Conservation (phyloP, 768 basidiomycete genomes). For the Exsudoporus frostii region DNA sequence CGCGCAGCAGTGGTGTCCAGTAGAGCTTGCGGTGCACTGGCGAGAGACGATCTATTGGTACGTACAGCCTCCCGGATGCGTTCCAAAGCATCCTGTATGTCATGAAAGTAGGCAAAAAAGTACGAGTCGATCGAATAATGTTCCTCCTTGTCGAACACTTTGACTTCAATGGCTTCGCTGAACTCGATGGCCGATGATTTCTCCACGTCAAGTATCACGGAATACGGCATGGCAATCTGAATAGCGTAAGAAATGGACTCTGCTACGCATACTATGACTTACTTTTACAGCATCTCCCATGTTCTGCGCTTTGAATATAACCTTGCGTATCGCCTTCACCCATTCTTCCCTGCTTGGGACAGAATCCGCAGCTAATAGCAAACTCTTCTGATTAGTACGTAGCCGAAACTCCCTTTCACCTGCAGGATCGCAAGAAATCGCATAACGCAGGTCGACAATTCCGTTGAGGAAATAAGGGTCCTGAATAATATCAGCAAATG, state of each 20-base stretch:
- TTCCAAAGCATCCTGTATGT: slow-evolving; percentile 71
- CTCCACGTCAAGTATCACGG: slow-evolving; percentile 84
- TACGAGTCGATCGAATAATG: slow-evolving; percentile 80
- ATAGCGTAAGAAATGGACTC: slow-evolving; percentile 5
- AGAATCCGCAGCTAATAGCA: slow-evolving; percentile 74
- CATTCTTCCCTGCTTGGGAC: slow-evolving; percentile 86
- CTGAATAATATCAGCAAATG: slow-evolving; percentile 37
- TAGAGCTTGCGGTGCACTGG: slow-evolving; percentile 31
- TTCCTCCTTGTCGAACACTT: slow-evolving; percentile 79
- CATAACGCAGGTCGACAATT: slow-evolving; percentile 92
- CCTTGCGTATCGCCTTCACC: slow-evolving; percentile 92
- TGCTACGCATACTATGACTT: slow-evolving; percentile 4
- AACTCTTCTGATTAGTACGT: slow-evolving; percentile 75
- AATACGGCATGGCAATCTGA: slow-evolving; percentile 92
- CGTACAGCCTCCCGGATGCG: slow-evolving; percentile 80
- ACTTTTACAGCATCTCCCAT: slow-evolving; percentile 96
- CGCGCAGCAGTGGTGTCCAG: slow-evolving; percentile 61
- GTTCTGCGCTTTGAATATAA: slow-evolving; percentile 95
- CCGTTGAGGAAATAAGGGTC: slow-evolving; percentile 98
- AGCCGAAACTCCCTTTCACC: slow-evolving; percentile 80
- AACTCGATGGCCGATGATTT: slow-evolving; percentile 89
- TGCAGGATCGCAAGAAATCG: slow-evolving; percentile 79
- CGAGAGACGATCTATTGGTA: slow-evolving; percentile 39
- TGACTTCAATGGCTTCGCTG: slow-evolving; percentile 93
- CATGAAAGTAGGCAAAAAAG: slow-evolving; percentile 93